These are phyloP conservation scores for Leucocoprinus birnbaumii DNA, from an alignment of 768 basidiomycete genomes.

Conservation along the genomic window DNA sequence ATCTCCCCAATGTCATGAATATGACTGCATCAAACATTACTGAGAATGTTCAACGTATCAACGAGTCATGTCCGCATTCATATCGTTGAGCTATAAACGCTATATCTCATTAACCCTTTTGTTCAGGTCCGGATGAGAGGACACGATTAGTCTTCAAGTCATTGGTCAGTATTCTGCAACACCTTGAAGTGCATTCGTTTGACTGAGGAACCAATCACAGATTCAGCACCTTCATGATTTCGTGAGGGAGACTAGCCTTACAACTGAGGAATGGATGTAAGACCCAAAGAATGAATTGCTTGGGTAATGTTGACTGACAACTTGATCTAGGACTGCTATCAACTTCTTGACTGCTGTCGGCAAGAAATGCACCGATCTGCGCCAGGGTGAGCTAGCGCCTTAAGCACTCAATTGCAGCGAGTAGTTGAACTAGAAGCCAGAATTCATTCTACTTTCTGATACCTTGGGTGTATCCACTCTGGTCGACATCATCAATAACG, in stretches of 20 bases:
- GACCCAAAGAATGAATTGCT: constrained; percentile 8
- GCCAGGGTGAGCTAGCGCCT: constrained; percentile 41
- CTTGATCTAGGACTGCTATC: constrained; percentile 46
- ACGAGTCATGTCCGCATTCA: constrained; percentile 33
- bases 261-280: constrained; percentile 84
- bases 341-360: constrained; percentile 76
- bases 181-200: background rate
- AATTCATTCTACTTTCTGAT: constrained; percentile 87
- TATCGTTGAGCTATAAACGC: background rate
- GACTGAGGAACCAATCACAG: constrained; percentile 24
- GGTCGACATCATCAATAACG: constrained; percentile 74
- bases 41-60: constrained; percentile 34
- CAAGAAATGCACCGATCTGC: constrained; percentile 66
- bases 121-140: constrained; percentile 33
- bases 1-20: constrained; percentile 36
- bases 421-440: constrained; percentile 25
- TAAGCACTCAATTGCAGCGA: background rate
- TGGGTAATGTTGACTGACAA: constrained; percentile 8
- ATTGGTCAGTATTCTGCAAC: constrained; percentile 25
- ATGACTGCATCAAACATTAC: constrained; percentile 41
- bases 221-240: constrained; percentile 74
- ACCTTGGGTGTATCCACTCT: constrained; percentile 75
- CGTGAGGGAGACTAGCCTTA: constrained; percentile 68
- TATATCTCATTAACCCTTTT: constrained; percentile 10
- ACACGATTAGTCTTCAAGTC: constrained; percentile 41